Base-by-base conservation (phyloP, 2,329 filamentous ascomycete species). In the Didymella segeticola region DNA sequence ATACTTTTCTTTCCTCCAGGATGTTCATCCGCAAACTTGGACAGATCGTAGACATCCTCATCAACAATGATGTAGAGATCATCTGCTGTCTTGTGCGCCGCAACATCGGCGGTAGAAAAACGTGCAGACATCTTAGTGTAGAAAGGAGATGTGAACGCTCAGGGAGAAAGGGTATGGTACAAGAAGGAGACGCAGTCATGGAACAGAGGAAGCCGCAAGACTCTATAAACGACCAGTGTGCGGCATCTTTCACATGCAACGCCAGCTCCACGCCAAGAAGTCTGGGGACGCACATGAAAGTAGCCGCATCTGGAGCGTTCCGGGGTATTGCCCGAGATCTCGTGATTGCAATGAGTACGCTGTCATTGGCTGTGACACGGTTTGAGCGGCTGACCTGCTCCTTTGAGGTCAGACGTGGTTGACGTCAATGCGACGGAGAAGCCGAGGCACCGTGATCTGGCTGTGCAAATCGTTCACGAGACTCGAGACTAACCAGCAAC, bases 11-110 rank as follows among this genome's bases (percentile, higher is more conserved):
- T 88, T 60, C 86, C 84, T 85, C 91, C 91, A 10, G 77, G 77
- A 61, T 80, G 79, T 61, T 81, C 79, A 25, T 81, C 77, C 59
- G 80, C 78, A 64, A 81, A 82, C 58, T 78, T 92, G 66, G 92
- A 96, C 68, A 98, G 75, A 73, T 99, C 93, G 77, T 96, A 98
- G 64, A 98, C 93, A 77, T 98, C 93, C 68, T 93, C 89, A 64
- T 98, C 93, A 63, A 98, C 87, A 62, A 96, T 86, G 70, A 98
- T 90, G 86, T 88, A 98, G 57, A 97, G 82, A 73, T 88, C 88
- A 71, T 91, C 86, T 38, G 88, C 77, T 80, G 93, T 96, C 83
- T 91, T 96, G 78, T 98, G 93, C 78, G 89, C 86, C 73, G 93
- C 88, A 60, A 99, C 93, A 74, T 97, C 93, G 80, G 84, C 84